Percentiles rank a stretch among this genome's conserved stretches.
These are phyloP conservation scores for Fraxinus greggii DNA, from an alignment of 305 asterid species.

Conservation along the genomic window DNA sequence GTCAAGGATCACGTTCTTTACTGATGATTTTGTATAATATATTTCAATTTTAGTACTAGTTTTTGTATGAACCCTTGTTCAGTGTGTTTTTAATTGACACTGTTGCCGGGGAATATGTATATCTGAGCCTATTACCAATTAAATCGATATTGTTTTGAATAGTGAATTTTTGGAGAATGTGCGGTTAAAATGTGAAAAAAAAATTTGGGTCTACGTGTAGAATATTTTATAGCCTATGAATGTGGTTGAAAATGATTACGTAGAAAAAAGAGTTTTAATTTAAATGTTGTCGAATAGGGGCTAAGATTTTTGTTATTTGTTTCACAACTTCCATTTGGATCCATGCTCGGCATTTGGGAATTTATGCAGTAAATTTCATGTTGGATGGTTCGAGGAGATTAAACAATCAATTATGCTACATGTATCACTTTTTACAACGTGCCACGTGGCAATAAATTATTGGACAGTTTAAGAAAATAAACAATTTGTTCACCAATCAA, in stretches of 20 bases:
- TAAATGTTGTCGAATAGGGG: no score
- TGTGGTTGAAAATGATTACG: neutral
- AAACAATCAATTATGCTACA: neutral
- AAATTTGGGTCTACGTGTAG: neutral
- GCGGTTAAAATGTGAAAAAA: neutral
- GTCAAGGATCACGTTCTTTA: neutral
- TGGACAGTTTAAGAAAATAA: neutral
- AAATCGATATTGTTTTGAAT: neutral
- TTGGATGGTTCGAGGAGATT: neutral
- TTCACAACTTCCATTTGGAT: neutral
- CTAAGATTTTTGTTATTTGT: neutral
- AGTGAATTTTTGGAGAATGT: neutral
- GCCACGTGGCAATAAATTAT: neutral
- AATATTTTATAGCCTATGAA: no score
- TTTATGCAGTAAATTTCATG: neutral
- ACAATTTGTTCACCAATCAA: neutral
- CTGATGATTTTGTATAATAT: slow-evolving; percentile 7
- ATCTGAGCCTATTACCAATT: neutral
- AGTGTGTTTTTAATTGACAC: neutral
- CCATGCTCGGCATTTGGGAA: neutral
- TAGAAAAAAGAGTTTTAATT: neutral
- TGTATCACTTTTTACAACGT: neutral
- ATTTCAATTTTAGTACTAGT: neutral
- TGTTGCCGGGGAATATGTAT: neutral
- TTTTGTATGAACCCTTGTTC: neutral